Conservation (phyloP, 176 grass and related monocot species). For the Avena sativa region DNA sequence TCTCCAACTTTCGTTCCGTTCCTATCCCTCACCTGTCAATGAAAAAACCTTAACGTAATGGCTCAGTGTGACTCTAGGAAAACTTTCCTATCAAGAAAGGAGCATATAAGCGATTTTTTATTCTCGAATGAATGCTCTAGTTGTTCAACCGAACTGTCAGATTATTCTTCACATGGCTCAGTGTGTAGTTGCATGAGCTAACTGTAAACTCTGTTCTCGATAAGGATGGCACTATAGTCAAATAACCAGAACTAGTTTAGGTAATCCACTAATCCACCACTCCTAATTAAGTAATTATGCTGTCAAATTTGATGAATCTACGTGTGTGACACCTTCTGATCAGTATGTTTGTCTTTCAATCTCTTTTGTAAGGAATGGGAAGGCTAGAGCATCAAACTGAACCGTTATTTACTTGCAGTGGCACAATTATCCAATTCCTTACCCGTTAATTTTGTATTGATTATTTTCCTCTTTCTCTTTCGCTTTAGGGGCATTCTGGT, state of each 20-base stretch:
- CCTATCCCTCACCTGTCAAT: background rate
- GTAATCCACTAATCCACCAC: constrained; percentile 32
- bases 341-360: background rate
- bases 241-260: constrained; percentile 1
- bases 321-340: background rate
- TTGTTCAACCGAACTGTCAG: background rate
- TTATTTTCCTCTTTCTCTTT: constrained; percentile 34
- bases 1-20: constrained; percentile 25
- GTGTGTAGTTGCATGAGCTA: constrained; percentile 1
- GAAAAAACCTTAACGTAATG: background rate
- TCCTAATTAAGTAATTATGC: background rate
- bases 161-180: constrained; percentile 32
- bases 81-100: constrained; percentile 29
- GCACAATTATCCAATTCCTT: background rate
- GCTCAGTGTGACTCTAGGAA: background rate
- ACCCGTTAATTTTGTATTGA: constrained; percentile 27
- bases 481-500: constrained; percentile 80
- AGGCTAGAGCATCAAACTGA: background rate
- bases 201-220: background rate
- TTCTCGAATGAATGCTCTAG: background rate
- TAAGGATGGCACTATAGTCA: constrained; percentile 15
- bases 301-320: background rate
- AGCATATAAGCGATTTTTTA: background rate
- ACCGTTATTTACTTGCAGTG: background rate
- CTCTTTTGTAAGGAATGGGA: constrained; percentile 9